A percentile compares a stretch with the other conserved stretches of the same genome.
These are phyloP conservation scores for Mrakia gelida DNA, from an alignment of 768 basidiomycete species.

Conservation along the genomic window DNA sequence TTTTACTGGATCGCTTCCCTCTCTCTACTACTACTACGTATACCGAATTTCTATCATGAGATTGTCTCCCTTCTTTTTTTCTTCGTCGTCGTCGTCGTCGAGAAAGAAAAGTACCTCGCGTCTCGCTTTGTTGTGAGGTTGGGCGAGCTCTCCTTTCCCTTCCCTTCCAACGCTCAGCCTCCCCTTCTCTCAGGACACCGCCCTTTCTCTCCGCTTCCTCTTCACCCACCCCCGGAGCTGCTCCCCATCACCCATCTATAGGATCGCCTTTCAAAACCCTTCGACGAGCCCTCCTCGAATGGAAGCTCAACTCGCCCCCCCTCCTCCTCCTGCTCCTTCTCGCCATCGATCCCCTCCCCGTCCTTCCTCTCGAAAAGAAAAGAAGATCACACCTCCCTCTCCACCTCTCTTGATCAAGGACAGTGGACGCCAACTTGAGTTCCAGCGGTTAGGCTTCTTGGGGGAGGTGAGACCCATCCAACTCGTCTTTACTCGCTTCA, in stretches of 20 bases:
- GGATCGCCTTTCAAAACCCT: no score
- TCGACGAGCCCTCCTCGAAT: neutral
- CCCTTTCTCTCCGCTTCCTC: neutral
- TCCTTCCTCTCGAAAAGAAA: neutral
- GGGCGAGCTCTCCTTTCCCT: neutral
- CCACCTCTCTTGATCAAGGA: constrained; percentile 23
- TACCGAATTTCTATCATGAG: neutral
- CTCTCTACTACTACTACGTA: neutral
- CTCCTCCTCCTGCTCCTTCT: neutral
- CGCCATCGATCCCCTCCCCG: constrained; percentile 20
- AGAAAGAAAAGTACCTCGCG: neutral
- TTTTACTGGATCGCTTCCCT: neutral
- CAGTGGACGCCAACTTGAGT: constrained; percentile 12
- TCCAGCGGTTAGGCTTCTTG: constrained; percentile 26
- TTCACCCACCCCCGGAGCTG: neutral
- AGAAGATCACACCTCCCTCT: constrained; percentile 8
- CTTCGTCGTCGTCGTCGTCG: neutral
- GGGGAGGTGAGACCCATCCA: constrained; percentile 19
- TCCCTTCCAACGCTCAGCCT: neutral
- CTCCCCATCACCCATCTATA: neutral
- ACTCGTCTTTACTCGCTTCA: neutral
- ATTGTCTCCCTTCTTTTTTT: neutral
- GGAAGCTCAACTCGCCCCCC: neutral
- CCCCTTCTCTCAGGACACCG: neutral
- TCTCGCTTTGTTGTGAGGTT: neutral